These are phyloP conservation scores for Paecilomyces formosus DNA, from an alignment of 2,329 filamentous ascomycete genomes.

Conservation along the genomic window DNA sequence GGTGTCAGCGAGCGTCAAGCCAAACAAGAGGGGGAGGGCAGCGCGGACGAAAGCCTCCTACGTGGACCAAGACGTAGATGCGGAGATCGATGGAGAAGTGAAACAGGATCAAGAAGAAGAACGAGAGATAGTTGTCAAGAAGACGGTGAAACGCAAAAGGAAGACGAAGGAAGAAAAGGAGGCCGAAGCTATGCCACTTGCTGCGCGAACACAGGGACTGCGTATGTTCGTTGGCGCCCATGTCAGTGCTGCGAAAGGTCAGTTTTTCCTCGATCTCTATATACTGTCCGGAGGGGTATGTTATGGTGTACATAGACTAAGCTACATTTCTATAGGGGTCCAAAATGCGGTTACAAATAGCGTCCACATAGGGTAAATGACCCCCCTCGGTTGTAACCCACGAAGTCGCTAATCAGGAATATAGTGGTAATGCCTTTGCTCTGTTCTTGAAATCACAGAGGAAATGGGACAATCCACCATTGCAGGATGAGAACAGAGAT, in stretches of 20 bases:
- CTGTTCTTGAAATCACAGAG: conserved; percentile 94
- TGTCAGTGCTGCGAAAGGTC: conserved; percentile 81
- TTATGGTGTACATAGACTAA: conserved; percentile 8
- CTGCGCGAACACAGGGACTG: conserved; percentile 60
- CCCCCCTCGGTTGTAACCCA: background rate
- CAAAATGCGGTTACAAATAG: conserved; percentile 80
- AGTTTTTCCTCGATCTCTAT: conserved; percentile 13
- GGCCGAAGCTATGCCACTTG: conserved; percentile 54
- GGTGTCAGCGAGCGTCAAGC: conserved; percentile 2
- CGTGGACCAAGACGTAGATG: background rate
- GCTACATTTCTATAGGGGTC: conserved; percentile 52
- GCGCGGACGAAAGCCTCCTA: background rate
- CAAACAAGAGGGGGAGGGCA: conserved; percentile 1
- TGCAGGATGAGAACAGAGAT: conserved; percentile 59
- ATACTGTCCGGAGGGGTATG: background rate
- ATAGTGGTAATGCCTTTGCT: conserved; percentile 80
- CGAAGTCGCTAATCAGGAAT: conserved; percentile 2
- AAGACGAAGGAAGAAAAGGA: conserved; percentile 52
- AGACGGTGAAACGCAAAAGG: conserved; percentile 29
- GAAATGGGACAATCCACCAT: conserved; percentile 81
- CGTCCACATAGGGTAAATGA: conserved; percentile 58
- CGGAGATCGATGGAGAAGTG: conserved; percentile 7
- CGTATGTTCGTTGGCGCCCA: conserved; percentile 88
- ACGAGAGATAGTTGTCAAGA: conserved; percentile 12
- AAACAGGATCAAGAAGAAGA: conserved; percentile 11